phyloP scores from a whole-genome alignment of 1,284 basidiomycete species.

The Cystobasidium slooffiae region DNA sequence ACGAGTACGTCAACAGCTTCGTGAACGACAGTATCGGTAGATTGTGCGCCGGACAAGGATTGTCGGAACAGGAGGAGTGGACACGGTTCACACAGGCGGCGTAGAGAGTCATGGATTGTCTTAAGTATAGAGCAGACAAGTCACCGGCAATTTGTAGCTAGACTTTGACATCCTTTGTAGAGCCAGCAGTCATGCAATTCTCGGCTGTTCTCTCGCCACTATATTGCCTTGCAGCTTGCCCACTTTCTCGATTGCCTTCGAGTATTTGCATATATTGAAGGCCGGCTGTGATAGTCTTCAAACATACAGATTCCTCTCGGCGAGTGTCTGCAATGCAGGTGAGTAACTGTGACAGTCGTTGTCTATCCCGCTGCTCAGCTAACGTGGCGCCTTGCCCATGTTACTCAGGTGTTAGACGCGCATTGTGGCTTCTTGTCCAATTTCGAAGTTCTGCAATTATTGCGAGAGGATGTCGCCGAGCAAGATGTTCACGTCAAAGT shows the following conservation, averaged over 20 bases:
- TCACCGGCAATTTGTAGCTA: too few relatives aligned
- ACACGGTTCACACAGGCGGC: not conserved
- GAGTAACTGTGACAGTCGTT: not conserved
- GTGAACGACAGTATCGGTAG: not conserved
- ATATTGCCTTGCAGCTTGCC: too few relatives aligned
- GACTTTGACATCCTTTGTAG: too few relatives aligned
- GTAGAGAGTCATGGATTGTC: not conserved
- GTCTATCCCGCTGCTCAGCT: not conserved
- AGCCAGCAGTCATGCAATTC: too few relatives aligned
- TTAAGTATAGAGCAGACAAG: too few relatives aligned
- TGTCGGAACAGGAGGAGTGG: not conserved
- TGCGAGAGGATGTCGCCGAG: constrained; percentile 31
- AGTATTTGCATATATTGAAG: too few relatives aligned
- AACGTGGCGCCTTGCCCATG: not conserved
- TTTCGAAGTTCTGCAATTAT: constrained; percentile 30
- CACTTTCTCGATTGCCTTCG: too few relatives aligned
- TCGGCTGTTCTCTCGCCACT: too few relatives aligned
- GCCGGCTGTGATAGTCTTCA: too few relatives aligned
- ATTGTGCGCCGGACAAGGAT: not conserved
- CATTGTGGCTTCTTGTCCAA: constrained; percentile 40
- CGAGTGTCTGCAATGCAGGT: constrained; percentile 6
- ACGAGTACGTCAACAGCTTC: not conserved
- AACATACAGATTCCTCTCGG: too few relatives aligned
- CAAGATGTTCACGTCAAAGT: constrained; percentile 25
- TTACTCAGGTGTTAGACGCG: constrained; percentile 29